A percentile compares a stretch with the other conserved stretches of the same genome.
Conservation (phyloP, 2,329 filamentous ascomycete genomes). For the Aspergillus fischeri region DNA sequence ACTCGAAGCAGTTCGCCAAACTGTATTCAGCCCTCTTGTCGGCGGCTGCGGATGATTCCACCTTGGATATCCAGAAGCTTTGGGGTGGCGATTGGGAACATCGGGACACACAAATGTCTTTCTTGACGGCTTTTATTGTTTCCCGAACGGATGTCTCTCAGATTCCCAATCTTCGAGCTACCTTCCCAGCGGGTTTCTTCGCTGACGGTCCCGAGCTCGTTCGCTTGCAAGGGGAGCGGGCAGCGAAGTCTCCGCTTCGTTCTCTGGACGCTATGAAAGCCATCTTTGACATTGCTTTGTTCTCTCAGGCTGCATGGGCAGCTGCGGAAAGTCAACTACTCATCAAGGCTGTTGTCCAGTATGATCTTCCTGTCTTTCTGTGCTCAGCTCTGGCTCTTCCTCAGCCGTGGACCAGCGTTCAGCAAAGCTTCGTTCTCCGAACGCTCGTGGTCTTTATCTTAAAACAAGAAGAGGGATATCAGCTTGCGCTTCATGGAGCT, state of each 20-base stretch:
- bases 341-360: slow-evolving; percentile 58
- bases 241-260: slow-evolving; percentile 79
- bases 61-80: slow-evolving; percentile 78
- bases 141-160: slow-evolving; percentile 75
- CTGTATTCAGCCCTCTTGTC: slow-evolving; percentile 76
- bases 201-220: slow-evolving; percentile 57
- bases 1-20: slow-evolving; percentile 72
- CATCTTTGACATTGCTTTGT: slow-evolving; percentile 60
- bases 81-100: slow-evolving; percentile 90
- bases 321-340: slow-evolving; percentile 54
- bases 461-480: slow-evolving; percentile 71
- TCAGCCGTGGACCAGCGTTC: slow-evolving; percentile 47
- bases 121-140: slow-evolving; percentile 80
- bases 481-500: slow-evolving; percentile 84
- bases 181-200: slow-evolving; percentile 67
- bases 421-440: slow-evolving; percentile 46
- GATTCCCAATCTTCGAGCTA: slow-evolving; percentile 74
- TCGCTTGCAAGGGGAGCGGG: slow-evolving; percentile 58
- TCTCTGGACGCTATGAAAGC: slow-evolving; percentile 77
- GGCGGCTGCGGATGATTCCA: slow-evolving; percentile 58
- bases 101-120: slow-evolving; percentile 85
- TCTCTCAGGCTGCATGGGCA: slow-evolving; percentile 55
- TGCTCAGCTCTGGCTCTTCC: slow-evolving; percentile 47
- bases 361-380: slow-evolving; percentile 47
- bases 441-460: slow-evolving; percentile 76